Evolutionary conservation across 2,329 filamentous ascomycete species (phyloP), one percentile per base, ranked within the genome.

Genomic region (Verticillium longisporum): DNA sequence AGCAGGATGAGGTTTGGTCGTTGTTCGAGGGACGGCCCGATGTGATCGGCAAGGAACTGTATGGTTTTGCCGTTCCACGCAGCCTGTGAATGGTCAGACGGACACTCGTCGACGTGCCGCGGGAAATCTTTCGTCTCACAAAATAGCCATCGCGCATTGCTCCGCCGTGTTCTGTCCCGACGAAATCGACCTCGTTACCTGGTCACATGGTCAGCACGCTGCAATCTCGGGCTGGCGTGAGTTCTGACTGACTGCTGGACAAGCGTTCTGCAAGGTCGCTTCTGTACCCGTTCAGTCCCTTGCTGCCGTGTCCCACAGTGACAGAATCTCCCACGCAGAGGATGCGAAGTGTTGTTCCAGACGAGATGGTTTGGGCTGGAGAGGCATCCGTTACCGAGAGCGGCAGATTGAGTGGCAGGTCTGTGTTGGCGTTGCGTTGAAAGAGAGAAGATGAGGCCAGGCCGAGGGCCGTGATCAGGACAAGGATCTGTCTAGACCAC

Each of bases 321-420:
- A 76, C 74, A 5, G 74, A 76, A 59, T 76, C 74, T 3, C 74
- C 74, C 4, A 72, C 69, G 26, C 71, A 69, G 6, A 76, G 71
- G 32, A 76, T 73, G 9, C 74, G 73, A 4, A 76, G 66, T 34
- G 74, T 67, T 1, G 66, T 69, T 7, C 66, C 68, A 1, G 64
- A 60, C 50, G 67, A 69, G 37, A 72, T 64, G 14, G 61, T 58
- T 33, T 60, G 53, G 6, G 58, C 60, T 13, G 56, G 45, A 13
- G 45, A 13, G 18, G 45, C 45, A 50, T 50, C 45, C 7, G n/a
- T 26, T n/a, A 50, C n/a, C 11, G 21, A 18, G 10, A 50, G 45
- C 6, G 45, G 45, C 45, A 21, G 9, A 1, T 4, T 50, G n/a
- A 50, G 7, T 2, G 45, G 9, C 5, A 50, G 45, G 21, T 50